These are phyloP conservation scores for Nothomitra cinnamomea DNA, from an alignment of 2,329 filamentous ascomycete genomes.

Conservation along the genomic window DNA sequence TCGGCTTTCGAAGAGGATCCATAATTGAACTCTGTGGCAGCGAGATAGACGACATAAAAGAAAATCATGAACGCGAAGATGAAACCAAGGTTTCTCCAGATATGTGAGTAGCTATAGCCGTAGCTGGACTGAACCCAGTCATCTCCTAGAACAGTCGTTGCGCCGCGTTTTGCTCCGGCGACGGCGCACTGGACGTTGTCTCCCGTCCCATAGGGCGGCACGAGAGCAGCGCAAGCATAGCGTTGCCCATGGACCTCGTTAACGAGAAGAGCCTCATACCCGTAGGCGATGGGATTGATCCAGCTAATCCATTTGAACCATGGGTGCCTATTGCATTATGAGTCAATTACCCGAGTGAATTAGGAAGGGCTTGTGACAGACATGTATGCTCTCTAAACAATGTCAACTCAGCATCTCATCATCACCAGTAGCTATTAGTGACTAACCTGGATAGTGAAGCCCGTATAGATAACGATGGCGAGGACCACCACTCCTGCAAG, in stretches of 20 bases:
- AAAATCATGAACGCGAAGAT: conserved; percentile 43
- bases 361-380: no score
- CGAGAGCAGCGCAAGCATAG: conserved; percentile 39
- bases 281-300: conserved; percentile 48
- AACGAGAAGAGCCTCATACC: conserved; percentile 38
- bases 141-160: conserved; percentile 39
- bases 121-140: conserved; percentile 40
- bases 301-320: conserved; percentile 54
- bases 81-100: conserved; percentile 56
- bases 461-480: conserved; percentile 47
- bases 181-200: conserved; percentile 36
- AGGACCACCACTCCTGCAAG: conserved; percentile 35
- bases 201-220: conserved; percentile 27
- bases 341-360: no score
- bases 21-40: conserved; percentile 48
- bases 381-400: no score
- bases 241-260: conserved; percentile 40
- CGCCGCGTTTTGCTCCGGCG: conserved; percentile 37
- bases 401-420: no score
- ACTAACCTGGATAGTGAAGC: conserved; percentile 48
- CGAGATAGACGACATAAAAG: conserved; percentile 50
- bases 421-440: no score
- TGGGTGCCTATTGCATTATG: conserved; percentile 36
- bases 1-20: conserved; percentile 46
- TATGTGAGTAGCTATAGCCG: conserved; percentile 37